These are phyloP conservation scores for Sistotremastrum suecicum DNA, from an alignment of 768 basidiomycete species.

Conservation along the genomic window DNA sequence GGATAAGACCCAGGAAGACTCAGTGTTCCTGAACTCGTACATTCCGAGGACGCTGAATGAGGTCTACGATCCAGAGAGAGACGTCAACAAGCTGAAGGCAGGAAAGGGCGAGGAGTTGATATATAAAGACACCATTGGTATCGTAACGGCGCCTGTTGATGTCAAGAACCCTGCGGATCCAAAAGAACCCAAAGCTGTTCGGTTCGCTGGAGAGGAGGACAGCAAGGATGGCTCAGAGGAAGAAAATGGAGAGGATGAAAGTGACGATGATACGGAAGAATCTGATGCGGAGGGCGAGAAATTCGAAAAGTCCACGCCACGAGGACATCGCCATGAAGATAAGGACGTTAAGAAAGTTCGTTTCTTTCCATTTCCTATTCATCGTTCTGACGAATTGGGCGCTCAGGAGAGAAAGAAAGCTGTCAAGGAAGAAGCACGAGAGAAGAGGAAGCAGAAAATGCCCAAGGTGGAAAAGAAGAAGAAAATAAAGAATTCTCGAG, in stretches of 20 bases:
- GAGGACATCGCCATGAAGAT: constrained; percentile 90
- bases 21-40: constrained; percentile 79
- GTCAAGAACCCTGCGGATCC: constrained; percentile 8
- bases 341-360: constrained; percentile 78
- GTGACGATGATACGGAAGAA: constrained; percentile 21
- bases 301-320: constrained; percentile 41
- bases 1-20: constrained; percentile 58
- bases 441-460: constrained; percentile 86
- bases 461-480: constrained; percentile 92
- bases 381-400: constrained; percentile 7
- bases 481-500: constrained; percentile 38
- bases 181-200: not conserved
- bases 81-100: constrained; percentile 57
- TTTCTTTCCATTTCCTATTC: constrained; percentile 4
- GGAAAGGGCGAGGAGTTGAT: constrained; percentile 68
- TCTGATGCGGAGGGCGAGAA: constrained; percentile 16
- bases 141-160: constrained; percentile 33
- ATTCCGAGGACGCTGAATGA: constrained; percentile 89
- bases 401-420: constrained; percentile 82
- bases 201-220: constrained; percentile 10
- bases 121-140: constrained; percentile 76
- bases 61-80: constrained; percentile 89
- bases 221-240: constrained; percentile 14
- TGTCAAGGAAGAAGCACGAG: constrained; percentile 72
- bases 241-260: constrained; percentile 18